Evolutionary conservation across 176 grass and related monocot genomes (phyloP), one percentile per base, ranked within the genome.

Genomic region (Areca catechu): DNA sequence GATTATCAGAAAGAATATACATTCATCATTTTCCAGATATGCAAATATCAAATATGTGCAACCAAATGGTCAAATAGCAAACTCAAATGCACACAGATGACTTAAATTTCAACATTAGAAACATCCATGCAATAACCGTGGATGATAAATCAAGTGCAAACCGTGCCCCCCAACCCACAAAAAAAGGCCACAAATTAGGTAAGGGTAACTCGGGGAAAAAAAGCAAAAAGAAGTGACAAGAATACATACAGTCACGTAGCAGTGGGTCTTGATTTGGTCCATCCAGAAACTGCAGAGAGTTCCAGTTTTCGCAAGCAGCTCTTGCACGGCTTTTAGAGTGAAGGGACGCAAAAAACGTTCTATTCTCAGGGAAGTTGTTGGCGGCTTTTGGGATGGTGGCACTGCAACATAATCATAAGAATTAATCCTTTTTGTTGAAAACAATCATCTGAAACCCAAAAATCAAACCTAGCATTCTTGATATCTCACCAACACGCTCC

Each of bases 211-310:
- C 25, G 1, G 5, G 27, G 22, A 34, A 49, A 2, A 54, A 67
- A 22, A 4, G 49, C 21, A 28, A 20, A 30, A 73, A 34, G 24
- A 21, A 7, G 56, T 60, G 29, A 47, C 24, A 54, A 10, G 19
- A 47, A 66, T 52, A 74, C 84, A 75, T 98, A 98, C 94, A 61
- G 88, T 93, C 57, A 98, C 84, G 80, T 93, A 98, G 63, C 94
- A 98, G 68, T 98, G 94, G 49, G 94, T 98, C 76, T 98, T 98
- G 70, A 98, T 98, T 76, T 85, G 88, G 68, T 98, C 88, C 94
- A 98, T 98, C 94, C 94, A 98, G 67, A 98, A 98, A 67, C 68
- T 83, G 74, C 68, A 75, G 73, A 98, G 56, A 25, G 84, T 76
- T 48, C 94, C 94, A 80, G 88, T 93, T 89, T 89, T 98, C 57